Evolutionary conservation across 2,329 filamentous ascomycete species (phyloP).

Genomic region (Pyricularia pennisetigena): DNA sequence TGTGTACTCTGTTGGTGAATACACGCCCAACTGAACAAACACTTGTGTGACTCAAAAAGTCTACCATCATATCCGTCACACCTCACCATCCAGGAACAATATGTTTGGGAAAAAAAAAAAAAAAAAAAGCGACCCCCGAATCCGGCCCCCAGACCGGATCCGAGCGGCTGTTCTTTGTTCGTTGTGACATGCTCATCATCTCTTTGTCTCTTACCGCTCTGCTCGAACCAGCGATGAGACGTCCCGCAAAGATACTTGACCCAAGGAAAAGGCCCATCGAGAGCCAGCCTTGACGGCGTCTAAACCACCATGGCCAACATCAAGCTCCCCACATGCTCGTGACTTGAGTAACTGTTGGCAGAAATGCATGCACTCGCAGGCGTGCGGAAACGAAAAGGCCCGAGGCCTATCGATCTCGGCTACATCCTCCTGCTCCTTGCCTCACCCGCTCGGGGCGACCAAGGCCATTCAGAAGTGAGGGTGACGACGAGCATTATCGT

Average conservation of each 20-base stretch:
- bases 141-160: constrained; percentile 2
- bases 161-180: neutral
- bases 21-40: neutral
- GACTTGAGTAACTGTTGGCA: neutral
- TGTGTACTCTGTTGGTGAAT: neutral
- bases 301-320: neutral
- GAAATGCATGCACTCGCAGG: neutral
- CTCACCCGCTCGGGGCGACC: neutral
- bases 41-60: neutral
- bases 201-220: neutral
- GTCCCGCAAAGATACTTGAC: neutral
- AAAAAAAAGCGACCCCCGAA: neutral
- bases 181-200: neutral
- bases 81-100: neutral
- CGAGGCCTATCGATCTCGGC: neutral
- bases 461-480: neutral
- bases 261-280: neutral
- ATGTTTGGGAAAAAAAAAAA: neutral
- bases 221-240: neutral
- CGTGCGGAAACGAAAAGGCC: neutral
- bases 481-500: neutral
- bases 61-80: neutral
- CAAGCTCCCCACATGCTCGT: neutral
- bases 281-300: neutral
- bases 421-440: neutral